phyloP scores from a whole-genome alignment of 306 rosid genomes.

The Dryas alaskensis region DNA sequence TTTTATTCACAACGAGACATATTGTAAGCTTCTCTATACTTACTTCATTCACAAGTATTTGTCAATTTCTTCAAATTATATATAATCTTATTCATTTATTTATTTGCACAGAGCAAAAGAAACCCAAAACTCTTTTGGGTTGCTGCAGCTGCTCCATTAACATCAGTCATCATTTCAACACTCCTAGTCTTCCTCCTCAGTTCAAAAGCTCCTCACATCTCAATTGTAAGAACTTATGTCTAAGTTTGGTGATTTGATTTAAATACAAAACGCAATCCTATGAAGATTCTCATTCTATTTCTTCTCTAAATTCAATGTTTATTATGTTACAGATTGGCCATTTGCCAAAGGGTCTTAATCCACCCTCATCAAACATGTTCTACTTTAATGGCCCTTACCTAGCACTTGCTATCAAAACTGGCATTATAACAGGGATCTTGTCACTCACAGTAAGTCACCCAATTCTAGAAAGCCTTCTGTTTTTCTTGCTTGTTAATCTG shows the following conservation, averaged over 20 bases:
- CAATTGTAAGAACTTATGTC: slow-evolving; percentile 49
- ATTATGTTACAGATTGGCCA: slow-evolving; percentile 55
- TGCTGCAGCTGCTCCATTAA: slow-evolving; percentile 89
- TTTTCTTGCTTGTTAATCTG: neutral
- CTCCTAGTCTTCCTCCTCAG: slow-evolving; percentile 59
- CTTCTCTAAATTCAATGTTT: neutral
- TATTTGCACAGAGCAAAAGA: slow-evolving; percentile 61
- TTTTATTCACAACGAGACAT: slow-evolving; percentile 67
- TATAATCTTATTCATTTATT: neutral
- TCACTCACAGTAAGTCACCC: slow-evolving; percentile 79
- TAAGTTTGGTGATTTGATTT: neutral
- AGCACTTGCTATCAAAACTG: slow-evolving; percentile 85
- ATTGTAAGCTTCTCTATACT: slow-evolving; percentile 53
- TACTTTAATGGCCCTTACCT: slow-evolving; percentile 63
- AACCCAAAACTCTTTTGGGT: slow-evolving; percentile 84
- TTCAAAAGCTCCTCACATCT: slow-evolving; percentile 47
- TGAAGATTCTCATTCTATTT: neutral
- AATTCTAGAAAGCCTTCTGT: neutral
- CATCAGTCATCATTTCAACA: slow-evolving; percentile 89
- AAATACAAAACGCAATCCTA: neutral
- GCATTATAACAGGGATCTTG: slow-evolving; percentile 81
- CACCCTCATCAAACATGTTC: slow-evolving; percentile 82
- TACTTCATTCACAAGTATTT: neutral
- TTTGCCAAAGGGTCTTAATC: slow-evolving; percentile 89
- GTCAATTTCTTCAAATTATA: neutral